These are phyloP conservation scores for Tylopilus rubrobrunneus DNA, from an alignment of 768 basidiomycete species.

Conservation along the genomic window DNA sequence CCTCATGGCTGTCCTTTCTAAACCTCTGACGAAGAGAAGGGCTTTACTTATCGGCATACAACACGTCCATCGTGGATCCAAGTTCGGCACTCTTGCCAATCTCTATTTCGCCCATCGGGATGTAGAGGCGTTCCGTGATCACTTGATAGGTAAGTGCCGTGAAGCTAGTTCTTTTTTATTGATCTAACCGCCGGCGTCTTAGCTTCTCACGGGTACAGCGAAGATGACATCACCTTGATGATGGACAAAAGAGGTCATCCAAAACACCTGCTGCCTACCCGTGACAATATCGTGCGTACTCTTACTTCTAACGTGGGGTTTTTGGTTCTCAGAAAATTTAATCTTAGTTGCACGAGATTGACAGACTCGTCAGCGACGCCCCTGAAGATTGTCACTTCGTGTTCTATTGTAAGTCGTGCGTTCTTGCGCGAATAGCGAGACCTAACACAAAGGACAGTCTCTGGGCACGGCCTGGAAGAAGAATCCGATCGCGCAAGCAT, in stretches of 20 bases:
- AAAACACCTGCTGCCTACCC: slow-evolving; percentile 37
- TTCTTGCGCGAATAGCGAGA: background rate
- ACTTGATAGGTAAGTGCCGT: slow-evolving; percentile 17
- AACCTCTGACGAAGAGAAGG: slow-evolving; percentile 6
- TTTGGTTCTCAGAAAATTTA: background rate
- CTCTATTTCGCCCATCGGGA: slow-evolving; percentile 23
- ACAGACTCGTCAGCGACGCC: slow-evolving; percentile 39
- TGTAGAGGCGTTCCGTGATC: slow-evolving; percentile 6
- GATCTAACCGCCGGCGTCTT: background rate
- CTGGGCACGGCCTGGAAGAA: slow-evolving; percentile 21
- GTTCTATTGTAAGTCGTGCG: slow-evolving; percentile 46
- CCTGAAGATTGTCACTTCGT: slow-evolving; percentile 45
- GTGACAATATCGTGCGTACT: slow-evolving; percentile 40
- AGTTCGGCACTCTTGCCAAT: background rate
- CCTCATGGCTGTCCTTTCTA: background rate
- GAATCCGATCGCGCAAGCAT: slow-evolving; percentile 24
- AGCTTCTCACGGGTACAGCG: slow-evolving; percentile 38
- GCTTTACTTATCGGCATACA: slow-evolving; percentile 20
- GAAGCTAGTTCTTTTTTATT: background rate
- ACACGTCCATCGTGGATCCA: slow-evolving; percentile 4
- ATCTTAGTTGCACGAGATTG: slow-evolving; percentile 37
- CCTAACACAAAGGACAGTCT: slow-evolving; percentile 6
- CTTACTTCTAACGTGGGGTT: background rate
- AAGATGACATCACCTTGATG: slow-evolving; percentile 40
- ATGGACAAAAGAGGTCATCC: slow-evolving; percentile 35